Evolutionary conservation across 1,139 yeast species (phyloP), one percentile per base, ranked within the genome.

Genomic region (Yamadazyma sp.): DNA sequence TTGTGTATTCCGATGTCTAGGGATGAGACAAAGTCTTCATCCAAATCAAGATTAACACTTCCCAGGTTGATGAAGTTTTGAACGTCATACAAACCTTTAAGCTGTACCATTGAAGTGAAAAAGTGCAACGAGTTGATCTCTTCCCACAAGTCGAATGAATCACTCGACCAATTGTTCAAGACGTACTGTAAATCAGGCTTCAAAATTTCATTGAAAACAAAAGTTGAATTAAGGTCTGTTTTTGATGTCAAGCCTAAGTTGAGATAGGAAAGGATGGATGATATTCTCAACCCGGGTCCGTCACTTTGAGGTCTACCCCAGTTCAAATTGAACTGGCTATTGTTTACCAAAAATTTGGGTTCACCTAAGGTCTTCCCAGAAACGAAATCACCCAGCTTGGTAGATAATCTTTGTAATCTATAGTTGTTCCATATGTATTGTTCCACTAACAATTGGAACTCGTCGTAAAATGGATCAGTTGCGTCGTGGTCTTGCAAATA

Each of bases 281-380:
- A 72, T 3, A 82, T 74, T 49, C 98, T 73, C 42, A 91, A 69
- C 0, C 95, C 94, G 0, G 98, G 97, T 0, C 98, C 98, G 59
- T 92, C 98, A 46, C 88, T 75, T 61, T 91, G 98, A 1, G 98
- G 98, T 51, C 98, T 73, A 1, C 98, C 98, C 98, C 98, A 91
- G 30, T 66, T 58, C 2, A 68, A 80, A 12, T 62, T 58, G 51
- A 84, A 91, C 1, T 85, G 69, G 0, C 77, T 55, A 22, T 84
- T 82, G 56, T 87, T 76, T 3, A 81, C 79, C 55, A 74, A 59
- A 54, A 85, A 89, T 58, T 91, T 91, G 4, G 98, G 98, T 56
- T 91, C 98, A 1, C 97, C 98, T 27, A 91, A 69, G 40, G 68
- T 72, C 11, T 33, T 31, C 2, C 44, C 45, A 7, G 32, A 15